phyloP scores from a whole-genome alignment of 2,329 filamentous ascomycete genomes.

The Trichocomaceae sp. region DNA sequence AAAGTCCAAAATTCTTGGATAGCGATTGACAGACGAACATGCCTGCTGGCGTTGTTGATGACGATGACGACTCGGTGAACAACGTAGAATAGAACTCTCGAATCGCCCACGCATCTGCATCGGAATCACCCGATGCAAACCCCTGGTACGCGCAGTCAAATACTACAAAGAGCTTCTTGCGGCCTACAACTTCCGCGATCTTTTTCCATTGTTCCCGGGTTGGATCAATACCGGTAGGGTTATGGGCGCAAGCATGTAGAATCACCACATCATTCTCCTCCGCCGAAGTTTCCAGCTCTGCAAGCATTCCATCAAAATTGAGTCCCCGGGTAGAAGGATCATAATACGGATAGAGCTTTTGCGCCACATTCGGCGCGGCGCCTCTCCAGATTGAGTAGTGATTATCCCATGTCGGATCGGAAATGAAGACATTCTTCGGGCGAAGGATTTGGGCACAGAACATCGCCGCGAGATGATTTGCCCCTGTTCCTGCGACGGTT shows the following conservation, averaged over 20 bases:
- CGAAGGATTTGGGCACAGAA: slow-evolving; percentile 68
- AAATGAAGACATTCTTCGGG: slow-evolving; percentile 66
- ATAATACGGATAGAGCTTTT: slow-evolving; percentile 62
- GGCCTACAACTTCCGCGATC: slow-evolving; percentile 62
- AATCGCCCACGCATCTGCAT: slow-evolving; percentile 71
- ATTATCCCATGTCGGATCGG: slow-evolving; percentile 88
- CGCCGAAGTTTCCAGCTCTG: slow-evolving; percentile 73
- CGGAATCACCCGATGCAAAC: slow-evolving; percentile 77
- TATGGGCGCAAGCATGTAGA: slow-evolving; percentile 87
- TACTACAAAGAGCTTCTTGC: slow-evolving; percentile 78
- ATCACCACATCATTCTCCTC: slow-evolving; percentile 73
- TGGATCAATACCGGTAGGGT: slow-evolving; percentile 88
- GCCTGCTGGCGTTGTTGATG: slow-evolving; percentile 44
- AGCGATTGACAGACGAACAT: slow-evolving; percentile 47
- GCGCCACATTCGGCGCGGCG: slow-evolving; percentile 57
- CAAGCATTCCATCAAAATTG: slow-evolving; percentile 50
- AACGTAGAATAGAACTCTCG: slow-evolving; percentile 72
- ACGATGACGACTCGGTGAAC: slow-evolving; percentile 39
- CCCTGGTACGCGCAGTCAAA: slow-evolving; percentile 94
- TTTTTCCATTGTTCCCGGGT: slow-evolving; percentile 79
- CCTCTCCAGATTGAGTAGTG: slow-evolving; percentile 77
- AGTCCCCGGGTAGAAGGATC: slow-evolving; percentile 44
- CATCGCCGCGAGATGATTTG: slow-evolving; percentile 68
- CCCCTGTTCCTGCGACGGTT: slow-evolving; percentile 89
- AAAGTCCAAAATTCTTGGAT: slow-evolving; percentile 61